phyloP scores from a whole-genome alignment of 2,329 filamentous ascomycete genomes.

The Sporothrix dimorphospora region DNA sequence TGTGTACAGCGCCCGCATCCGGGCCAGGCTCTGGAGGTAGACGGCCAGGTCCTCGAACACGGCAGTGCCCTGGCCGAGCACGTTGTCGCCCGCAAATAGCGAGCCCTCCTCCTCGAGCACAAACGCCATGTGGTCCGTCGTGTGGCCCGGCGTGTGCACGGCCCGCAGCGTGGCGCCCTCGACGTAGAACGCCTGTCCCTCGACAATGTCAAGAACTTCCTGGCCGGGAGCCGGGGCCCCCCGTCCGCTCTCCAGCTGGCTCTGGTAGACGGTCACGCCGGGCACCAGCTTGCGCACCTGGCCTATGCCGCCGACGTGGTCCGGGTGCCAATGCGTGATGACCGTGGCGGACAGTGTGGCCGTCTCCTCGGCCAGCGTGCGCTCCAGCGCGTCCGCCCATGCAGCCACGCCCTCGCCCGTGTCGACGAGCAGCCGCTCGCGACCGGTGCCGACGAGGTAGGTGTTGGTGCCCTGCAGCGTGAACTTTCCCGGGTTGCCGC shows the following conservation, averaged over 20 bases:
- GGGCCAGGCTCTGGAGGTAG: conserved; percentile 64
- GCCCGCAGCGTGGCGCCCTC: conserved; percentile 63
- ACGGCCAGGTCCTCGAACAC: conserved; percentile 69
- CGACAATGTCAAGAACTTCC: conserved; percentile 40
- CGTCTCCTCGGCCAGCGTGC: conserved; percentile 67
- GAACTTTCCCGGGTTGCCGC: conserved; percentile 87
- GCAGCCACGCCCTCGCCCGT: conserved; percentile 79
- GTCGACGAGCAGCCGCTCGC: conserved; percentile 78
- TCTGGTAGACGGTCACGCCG: conserved; percentile 63
- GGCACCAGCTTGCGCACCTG: conserved; percentile 65
- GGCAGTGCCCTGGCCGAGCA: conserved; percentile 72
- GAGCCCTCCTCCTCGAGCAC: conserved; percentile 65
- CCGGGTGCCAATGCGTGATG: conserved; percentile 90
- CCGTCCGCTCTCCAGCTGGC: conserved; percentile 46
- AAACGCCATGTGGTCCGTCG: conserved; percentile 69
- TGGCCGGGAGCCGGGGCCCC: conserved; percentile 36
- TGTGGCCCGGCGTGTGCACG: conserved; percentile 69
- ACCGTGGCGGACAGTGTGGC: conserved; percentile 70
- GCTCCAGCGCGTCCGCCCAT: conserved; percentile 70
- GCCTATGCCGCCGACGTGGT: conserved; percentile 82
- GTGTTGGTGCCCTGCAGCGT: conserved; percentile 85
- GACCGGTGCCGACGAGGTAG: conserved; percentile 82
- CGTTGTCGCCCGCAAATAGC: conserved; percentile 75
- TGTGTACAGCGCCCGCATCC: conserved; percentile 63
- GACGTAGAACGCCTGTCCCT: conserved; percentile 55